Conservation (phyloP, 345 rosid genomes). For the Carallia pectinifolia region DNA sequence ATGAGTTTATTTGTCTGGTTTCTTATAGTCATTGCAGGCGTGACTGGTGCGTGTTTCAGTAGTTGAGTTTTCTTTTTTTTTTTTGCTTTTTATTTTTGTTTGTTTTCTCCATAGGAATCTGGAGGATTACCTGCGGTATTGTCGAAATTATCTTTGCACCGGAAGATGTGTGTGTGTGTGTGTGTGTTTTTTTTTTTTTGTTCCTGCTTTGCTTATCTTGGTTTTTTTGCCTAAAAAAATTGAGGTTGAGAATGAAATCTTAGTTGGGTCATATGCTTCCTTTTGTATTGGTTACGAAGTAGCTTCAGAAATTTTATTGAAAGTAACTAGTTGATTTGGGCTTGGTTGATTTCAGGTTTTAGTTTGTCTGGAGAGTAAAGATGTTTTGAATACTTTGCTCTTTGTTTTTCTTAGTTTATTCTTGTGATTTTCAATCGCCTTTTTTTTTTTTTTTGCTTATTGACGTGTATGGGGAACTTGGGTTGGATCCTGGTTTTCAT, state of each 20-base stretch:
- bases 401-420: conserved; percentile 5
- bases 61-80: neutral
- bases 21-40: conserved; percentile 22
- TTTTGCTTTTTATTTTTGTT: neutral
- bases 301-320: neutral
- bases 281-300: neutral
- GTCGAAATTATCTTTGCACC: neutral
- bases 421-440: neutral
- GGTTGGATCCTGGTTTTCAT: neutral
- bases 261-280: neutral
- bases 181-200: conserved; percentile 2
- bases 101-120: conserved; percentile 15
- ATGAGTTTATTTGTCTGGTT: neutral
- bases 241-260: conserved; percentile 1
- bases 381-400: neutral
- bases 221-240: conserved; percentile 25
- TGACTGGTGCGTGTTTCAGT: conserved; percentile 22
- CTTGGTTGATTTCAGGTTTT: neutral
- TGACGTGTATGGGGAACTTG: neutral
- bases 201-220: conserved; percentile 1
- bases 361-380: neutral
- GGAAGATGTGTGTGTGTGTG: conserved; percentile 1
- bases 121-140: conserved; percentile 7
- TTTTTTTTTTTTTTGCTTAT: conserved; percentile 9
- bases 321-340: neutral